Evolutionary conservation across 257 asterid species (phyloP), one percentile per base, ranked within the genome.

Genomic region (Scutellaria galericulata): DNA sequence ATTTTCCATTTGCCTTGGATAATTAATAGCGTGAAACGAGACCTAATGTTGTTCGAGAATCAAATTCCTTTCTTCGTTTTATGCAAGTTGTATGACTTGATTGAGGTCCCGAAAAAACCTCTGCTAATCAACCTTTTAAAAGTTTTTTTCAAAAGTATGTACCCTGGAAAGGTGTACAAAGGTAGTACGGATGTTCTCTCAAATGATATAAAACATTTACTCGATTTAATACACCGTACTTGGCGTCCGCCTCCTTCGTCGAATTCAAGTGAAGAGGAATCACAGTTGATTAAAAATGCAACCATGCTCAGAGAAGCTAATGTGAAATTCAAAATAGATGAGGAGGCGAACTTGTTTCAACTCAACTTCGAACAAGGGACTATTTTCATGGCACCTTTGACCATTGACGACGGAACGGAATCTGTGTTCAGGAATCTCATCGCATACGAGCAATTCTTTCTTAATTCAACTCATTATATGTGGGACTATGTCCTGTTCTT

Each of bases 371-470:
- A 58, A 1, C 5, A 48, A 1, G 79, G 39, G 0, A 4, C 4
- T 11, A 35, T 75, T 18, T 18, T n/a, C n/a, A n/a, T 75, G 48
- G 13, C 78, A 0, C 44, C 68, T 18, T 18, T 74, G 42, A 22
- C 7, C 3, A 37, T 74, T 39, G 61, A 55, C 5, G 73, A 57
- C 9, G 8, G 54, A 5, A 74, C 78, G 0, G 68, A 74, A 12
- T 31, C 51, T 20, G 10, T 66, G 12, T 47, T 74, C 45, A 46
- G 74, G 20, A 74, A 66, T 35, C 63, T 74, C 6, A 51, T 68
- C 2, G 71, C 44, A 0, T 68, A 67, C 65, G 75, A 75, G 71
- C 71, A 66, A 18, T 35, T 7, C 0, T 14, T 27, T 1, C 3
- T 50, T 24, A 24, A 24, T 24, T 24, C 27, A 24, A 24, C 4